Evolutionary conservation across 108 stramenopile genomes (phyloP).

Genomic region (Aurantiochytrium sp.): DNA sequence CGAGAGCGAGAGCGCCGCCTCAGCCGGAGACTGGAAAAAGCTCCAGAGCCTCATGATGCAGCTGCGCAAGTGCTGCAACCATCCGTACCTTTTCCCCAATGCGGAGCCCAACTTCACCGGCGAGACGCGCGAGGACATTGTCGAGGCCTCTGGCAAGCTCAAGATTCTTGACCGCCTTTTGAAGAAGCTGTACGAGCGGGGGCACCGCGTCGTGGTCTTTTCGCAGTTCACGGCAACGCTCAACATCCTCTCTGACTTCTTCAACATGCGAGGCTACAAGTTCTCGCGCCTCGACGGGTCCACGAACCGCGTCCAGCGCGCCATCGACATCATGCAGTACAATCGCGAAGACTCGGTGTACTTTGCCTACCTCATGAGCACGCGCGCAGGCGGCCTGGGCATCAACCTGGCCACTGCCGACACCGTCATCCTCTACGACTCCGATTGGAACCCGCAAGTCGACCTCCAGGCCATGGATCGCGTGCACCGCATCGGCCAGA

Average conservation of each 20-base stretch:
- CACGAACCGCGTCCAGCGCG: conserved; percentile 48
- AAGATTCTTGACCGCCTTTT: conserved; percentile 84
- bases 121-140: conserved; percentile 73
- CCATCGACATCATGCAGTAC: conserved; percentile 32
- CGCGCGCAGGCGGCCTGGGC: conserved; percentile 65
- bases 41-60: conserved; percentile 87
- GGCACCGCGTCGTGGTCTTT: conserved; percentile 88
- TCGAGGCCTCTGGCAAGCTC: conserved; percentile 71
- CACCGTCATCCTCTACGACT: conserved; percentile 75
- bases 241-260: conserved; percentile 83
- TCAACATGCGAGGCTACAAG: conserved; percentile 65
- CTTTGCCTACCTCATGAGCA: conserved; percentile 58
- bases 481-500: conserved; percentile 80
- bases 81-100: conserved; percentile 96
- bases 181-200: conserved; percentile 71
- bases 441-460: conserved; percentile 94
- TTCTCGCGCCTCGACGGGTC: conserved; percentile 73
- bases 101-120: conserved; percentile 80
- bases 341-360: conserved; percentile 53
- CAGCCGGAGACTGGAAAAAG: not conserved
- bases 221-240: conserved; percentile 90
- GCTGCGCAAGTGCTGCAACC: conserved; percentile 96
- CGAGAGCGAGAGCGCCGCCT: not conserved
- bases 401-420: conserved; percentile 81
- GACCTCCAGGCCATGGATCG: conserved; percentile 73